Evolutionary conservation across 257 asterid species (phyloP).

Genomic region (Penstemon newberryi): DNA sequence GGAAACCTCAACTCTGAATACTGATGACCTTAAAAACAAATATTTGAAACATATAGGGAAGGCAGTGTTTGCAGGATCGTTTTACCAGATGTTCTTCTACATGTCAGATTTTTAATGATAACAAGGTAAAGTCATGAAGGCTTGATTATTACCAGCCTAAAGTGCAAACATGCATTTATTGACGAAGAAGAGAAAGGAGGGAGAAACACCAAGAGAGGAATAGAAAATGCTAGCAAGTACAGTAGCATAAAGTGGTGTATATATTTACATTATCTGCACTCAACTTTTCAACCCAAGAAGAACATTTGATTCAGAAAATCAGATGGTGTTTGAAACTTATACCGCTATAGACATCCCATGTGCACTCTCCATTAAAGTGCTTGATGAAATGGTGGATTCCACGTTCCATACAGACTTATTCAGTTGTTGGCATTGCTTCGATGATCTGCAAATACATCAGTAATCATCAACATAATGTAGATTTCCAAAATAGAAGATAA

Average conservation of each 20-base stretch:
- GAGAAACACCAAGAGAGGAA: background rate
- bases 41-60: background rate
- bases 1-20: background rate
- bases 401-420: conserved; percentile 76
- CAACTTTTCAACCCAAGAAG: conserved; percentile 15
- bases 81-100: background rate
- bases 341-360: conserved; percentile 63
- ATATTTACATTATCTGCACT: conserved; percentile 10
- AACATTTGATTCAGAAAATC: conserved; percentile 10
- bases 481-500: conserved; percentile 12
- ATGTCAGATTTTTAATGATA: background rate
- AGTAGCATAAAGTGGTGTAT: background rate
- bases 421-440: conserved; percentile 71
- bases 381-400: conserved; percentile 72
- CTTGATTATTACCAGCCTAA: background rate
- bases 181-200: background rate
- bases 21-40: background rate
- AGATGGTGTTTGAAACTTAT: conserved; percentile 31
- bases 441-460: conserved; percentile 51
- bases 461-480: conserved; percentile 9
- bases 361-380: conserved; percentile 83
- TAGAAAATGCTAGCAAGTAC: background rate
- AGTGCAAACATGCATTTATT: background rate
- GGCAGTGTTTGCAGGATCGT: background rate
- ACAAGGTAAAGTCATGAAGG: background rate